Base-by-base conservation (phyloP, 192 early-diverging fungal species). In the Chytriomyces sp. region DNA sequence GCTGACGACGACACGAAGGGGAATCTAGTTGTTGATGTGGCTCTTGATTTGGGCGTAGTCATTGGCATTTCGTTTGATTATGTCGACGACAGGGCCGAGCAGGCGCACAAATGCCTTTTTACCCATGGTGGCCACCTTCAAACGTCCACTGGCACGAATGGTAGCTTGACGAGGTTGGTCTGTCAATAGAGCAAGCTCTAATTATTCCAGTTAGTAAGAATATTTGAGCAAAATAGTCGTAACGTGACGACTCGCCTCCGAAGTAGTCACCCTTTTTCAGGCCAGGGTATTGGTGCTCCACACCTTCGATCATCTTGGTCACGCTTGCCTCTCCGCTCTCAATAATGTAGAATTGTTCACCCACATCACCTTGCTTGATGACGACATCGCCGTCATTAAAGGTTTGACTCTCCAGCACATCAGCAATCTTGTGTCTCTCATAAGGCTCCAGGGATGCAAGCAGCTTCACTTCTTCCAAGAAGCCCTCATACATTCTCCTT, bases 401-500 rank as follows among this genome's bases (percentile, higher is more conserved):
- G 22, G 89, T 88, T 17, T 94, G 87, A n/a, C 93, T 91, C 76
- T 99, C 97, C 30, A 99, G 82, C 5, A 94, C 95, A 82, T 99
- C 97, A 17, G 97, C 96, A 77, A 99, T 97, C 80, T 99, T 99
- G 79, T 96, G 95, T 31, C 97, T 89, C 77, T 99, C 97, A 78
- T 99, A 99, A 1, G 93, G 86, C 78, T 98, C 93, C 39, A 99
- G 85, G 19, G 92, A 94, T 22, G 88, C 81, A 26, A 99, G 87
- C 31, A 98, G 78, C 4, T 89, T 89, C 14, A 99, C 91, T 39
- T 95, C 96, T 79, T 96, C 95, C 56, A 99, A 80, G 81, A 99
- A 99, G 22, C 84, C 72, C 82, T 99, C 97, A 81, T 99, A 99
- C 89, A 98, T 91, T 40, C 92, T 89, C 17, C 97, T 86, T 78